A percentile compares a stretch with the other conserved stretches of the same genome.
Conservation (phyloP, 495 filamentous ascomycete species). For the Tetracladium setigerum region DNA sequence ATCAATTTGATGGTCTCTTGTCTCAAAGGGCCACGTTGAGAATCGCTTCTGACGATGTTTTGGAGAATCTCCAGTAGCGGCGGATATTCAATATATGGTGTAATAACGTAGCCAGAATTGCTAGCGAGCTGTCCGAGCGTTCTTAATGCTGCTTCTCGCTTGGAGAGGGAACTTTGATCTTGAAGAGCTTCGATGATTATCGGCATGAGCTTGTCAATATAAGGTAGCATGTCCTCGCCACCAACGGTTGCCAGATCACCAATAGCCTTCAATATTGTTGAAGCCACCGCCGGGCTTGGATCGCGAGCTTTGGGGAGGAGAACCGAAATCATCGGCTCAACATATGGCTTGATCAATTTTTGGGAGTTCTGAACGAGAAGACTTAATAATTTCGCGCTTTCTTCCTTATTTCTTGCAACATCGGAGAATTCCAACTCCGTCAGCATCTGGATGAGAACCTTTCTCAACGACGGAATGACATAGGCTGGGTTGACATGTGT, state of each 20-base stretch:
- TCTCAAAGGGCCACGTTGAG: constrained; percentile 66
- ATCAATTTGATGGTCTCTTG: constrained; percentile 94
- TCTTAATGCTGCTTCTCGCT: constrained; percentile 83
- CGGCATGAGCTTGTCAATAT: constrained; percentile 85
- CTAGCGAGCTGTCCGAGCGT: constrained; percentile 89
- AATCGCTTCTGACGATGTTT: constrained; percentile 86
- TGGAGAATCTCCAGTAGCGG: constrained; percentile 86
- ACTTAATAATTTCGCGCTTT: constrained; percentile 88
- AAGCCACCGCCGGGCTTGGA: constrained; percentile 74
- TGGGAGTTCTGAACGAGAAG: constrained; percentile 87
- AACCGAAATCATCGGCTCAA: constrained; percentile 87
- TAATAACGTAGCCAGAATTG: constrained; percentile 95
- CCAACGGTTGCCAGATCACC: constrained; percentile 91
- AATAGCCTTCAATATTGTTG: constrained; percentile 86
- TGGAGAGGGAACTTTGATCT: constrained; percentile 79
- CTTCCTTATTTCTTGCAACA: constrained; percentile 85
- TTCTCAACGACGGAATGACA: constrained; percentile 89
- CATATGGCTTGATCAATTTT: constrained; percentile 86
- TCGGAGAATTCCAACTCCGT: constrained; percentile 96
- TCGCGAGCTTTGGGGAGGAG: constrained; percentile 84
- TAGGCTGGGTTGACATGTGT: constrained; percentile 91
- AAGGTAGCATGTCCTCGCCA: constrained; percentile 80
- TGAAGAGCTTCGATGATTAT: constrained; percentile 89
- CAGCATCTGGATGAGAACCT: constrained; percentile 89
- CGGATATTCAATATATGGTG: constrained; percentile 91